Percentiles rank a stretch among this genome's conserved stretches.
Evolutionary conservation across 2,329 filamentous ascomycete species (phyloP).

Genomic region (Botrytis elliptica): DNA sequence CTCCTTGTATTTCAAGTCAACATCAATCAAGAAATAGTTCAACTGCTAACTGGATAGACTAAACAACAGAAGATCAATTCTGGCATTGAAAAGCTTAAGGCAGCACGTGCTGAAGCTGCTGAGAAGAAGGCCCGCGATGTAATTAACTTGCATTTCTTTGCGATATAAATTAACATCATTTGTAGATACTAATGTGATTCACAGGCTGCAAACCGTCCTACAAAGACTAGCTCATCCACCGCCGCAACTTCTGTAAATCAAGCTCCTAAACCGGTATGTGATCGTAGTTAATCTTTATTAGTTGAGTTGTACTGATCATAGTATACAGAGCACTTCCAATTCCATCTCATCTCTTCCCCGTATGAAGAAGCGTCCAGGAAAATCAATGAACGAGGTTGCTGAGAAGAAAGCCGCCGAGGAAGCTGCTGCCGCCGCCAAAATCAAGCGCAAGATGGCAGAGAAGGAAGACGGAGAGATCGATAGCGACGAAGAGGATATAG

Average conservation of each 20-base stretch:
- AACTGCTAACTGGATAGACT: slow-evolving; percentile 4
- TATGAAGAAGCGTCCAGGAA: not conserved
- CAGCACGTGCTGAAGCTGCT: not conserved
- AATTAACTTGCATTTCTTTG: not conserved
- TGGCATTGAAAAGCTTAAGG: not conserved
- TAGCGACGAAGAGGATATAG: not conserved
- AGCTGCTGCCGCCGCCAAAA: not conserved
- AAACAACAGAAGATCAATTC: not conserved
- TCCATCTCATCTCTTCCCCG: not conserved
- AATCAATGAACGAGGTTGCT: not conserved
- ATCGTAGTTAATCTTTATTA: not conserved
- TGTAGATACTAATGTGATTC: not conserved
- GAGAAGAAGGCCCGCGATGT: not conserved
- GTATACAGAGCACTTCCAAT: not conserved
- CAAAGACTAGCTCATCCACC: not conserved
- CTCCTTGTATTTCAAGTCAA: not conserved
- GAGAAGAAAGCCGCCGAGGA: not conserved
- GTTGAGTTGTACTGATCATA: not conserved
- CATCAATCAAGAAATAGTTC: not conserved
- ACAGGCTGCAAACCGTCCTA: not conserved
- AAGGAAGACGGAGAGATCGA: not conserved
- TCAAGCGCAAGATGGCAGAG: not conserved
- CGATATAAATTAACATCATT: not conserved
- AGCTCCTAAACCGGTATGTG: not conserved
- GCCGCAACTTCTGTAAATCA: not conserved